Base-by-base conservation (phyloP, 73 alveolate genomes). In the Paramecium sexaurelia region DNA sequence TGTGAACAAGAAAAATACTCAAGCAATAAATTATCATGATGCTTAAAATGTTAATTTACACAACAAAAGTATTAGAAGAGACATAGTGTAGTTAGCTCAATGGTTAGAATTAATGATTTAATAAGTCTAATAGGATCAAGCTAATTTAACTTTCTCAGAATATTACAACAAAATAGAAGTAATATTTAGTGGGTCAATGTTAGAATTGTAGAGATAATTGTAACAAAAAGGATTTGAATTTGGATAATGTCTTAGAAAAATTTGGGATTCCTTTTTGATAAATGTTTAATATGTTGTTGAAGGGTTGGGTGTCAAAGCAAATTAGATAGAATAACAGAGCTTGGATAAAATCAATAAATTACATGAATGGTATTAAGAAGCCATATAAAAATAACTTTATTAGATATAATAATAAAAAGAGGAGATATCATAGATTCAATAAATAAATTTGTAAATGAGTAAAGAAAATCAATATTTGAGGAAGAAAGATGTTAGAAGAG, bases 391-490 rank as follows among this genome's bases (percentile, higher is more conserved):
- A 61, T 11, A 61, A 61, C 29, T 61, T 26, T 24, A 2, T 61
- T 8, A 26, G 9, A 61, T 61, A 1, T 11, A 61, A 61, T 29
- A 26, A 61, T 24, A 29, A 27, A 61, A 61, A 61, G 83, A 61
- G 26, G 83, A 61, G 26, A 11, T 61, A 11, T 3, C 3, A 26
- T 29, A 61, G 11, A 26, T 61, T 11, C 3, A 26, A 29, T 29
- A 9, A 32, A 32, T 32, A 6, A 61, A 61, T 24, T 6, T 32
- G 17, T 61, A 61, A 39, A 32, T 73, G 36, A 27, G 35, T 36
- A 73, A 39, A n/a, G 87, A 73, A 32, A 73, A 73, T 73, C 5
- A 36, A 73, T 73, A 73, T 73, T 32, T 73, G 36, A 73, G 87
- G 5, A 73, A 36, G 13, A 73, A 73, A 39, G 87, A 73, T n/a